Conservation (phyloP, 805 yeast species). For the Lachancea sp. region DNA sequence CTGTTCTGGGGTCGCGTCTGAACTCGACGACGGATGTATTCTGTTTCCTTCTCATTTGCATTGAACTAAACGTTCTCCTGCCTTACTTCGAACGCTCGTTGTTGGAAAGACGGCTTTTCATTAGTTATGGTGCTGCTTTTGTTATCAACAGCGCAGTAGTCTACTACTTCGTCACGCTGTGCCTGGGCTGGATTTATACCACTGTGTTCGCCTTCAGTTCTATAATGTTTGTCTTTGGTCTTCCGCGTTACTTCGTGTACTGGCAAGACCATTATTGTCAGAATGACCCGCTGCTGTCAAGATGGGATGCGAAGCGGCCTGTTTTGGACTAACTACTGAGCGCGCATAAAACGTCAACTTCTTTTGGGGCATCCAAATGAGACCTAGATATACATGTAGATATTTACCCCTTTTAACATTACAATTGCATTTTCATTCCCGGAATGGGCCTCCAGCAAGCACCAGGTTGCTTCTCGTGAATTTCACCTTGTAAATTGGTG, state of each 20-base stretch:
- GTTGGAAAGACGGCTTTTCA: constrained; percentile 7
- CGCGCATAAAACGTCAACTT: neutral
- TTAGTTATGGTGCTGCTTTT: constrained; percentile 14
- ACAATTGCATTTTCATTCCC: constrained; percentile 30
- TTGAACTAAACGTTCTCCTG: constrained; percentile 28
- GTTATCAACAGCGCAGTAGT: constrained; percentile 19
- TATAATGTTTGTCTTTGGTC: constrained; percentile 15
- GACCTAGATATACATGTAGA: neutral
- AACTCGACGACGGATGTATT: constrained; percentile 70
- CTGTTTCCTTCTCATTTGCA: constrained; percentile 58
- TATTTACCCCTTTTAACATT: neutral
- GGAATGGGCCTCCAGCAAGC: constrained; percentile 86
- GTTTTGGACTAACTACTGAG: constrained; percentile 11
- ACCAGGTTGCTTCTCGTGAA: constrained; percentile 88
- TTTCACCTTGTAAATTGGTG: constrained; percentile 89
- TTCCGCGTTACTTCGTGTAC: constrained; percentile 27
- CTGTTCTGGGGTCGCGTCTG: constrained; percentile 85
- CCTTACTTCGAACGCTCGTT: constrained; percentile 18
- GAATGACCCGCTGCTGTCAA: constrained; percentile 9
- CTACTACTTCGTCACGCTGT: constrained; percentile 18
- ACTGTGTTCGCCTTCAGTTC: constrained; percentile 16
- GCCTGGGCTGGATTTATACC: constrained; percentile 22
- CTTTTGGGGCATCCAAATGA: neutral
- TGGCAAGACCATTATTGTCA: constrained; percentile 27
- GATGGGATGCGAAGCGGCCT: constrained; percentile 23